Conservation (phyloP, 2,329 filamentous ascomycete genomes). For the Colletotrichum eleusines region DNA sequence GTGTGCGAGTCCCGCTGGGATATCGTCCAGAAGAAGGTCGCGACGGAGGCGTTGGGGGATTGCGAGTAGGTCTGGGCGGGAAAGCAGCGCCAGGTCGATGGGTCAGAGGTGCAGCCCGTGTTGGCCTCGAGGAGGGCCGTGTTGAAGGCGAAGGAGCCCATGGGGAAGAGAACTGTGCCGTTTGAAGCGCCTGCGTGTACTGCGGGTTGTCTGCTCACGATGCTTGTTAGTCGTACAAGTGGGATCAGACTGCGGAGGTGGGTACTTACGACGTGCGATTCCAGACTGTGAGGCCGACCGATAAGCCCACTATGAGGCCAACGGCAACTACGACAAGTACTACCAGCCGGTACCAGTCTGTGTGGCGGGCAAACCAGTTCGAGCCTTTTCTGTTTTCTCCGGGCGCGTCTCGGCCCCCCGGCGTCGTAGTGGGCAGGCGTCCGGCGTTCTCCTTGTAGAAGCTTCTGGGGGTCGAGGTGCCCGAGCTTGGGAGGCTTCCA, state of each 20-base stretch:
- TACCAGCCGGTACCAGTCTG: constrained; percentile 52
- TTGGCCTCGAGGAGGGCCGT: constrained; percentile 66
- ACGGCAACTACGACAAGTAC: constrained; percentile 48
- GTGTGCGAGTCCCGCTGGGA: constrained; percentile 51
- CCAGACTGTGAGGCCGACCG: constrained; percentile 56
- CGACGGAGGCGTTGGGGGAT: constrained; percentile 58
- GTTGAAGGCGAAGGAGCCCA: constrained; percentile 71
- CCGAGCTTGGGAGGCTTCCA: constrained; percentile 19
- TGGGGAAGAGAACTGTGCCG: constrained; percentile 61
- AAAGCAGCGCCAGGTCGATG: constrained; percentile 72
- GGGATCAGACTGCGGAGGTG: constrained; percentile 5
- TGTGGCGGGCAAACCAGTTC: constrained; percentile 44
- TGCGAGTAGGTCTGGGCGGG: constrained; percentile 63
- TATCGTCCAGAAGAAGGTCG: constrained; percentile 74
- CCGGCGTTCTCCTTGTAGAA: constrained; percentile 21
- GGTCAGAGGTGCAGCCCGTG: constrained; percentile 69
- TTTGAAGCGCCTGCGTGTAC: constrained; percentile 15
- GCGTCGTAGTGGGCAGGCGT: constrained; percentile 20
- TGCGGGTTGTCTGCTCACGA: constrained; percentile 8
- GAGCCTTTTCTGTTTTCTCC: constrained; percentile 33
- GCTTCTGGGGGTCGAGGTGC: constrained; percentile 19
- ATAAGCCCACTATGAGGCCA: constrained; percentile 52
- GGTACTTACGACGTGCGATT: constrained; percentile 52
- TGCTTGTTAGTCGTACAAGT: constrained; percentile 27
- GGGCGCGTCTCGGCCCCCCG: neutral